Conservation (phyloP, 1,284 basidiomycete species). For the Cutaneotrichosporon cavernicola region DNA sequence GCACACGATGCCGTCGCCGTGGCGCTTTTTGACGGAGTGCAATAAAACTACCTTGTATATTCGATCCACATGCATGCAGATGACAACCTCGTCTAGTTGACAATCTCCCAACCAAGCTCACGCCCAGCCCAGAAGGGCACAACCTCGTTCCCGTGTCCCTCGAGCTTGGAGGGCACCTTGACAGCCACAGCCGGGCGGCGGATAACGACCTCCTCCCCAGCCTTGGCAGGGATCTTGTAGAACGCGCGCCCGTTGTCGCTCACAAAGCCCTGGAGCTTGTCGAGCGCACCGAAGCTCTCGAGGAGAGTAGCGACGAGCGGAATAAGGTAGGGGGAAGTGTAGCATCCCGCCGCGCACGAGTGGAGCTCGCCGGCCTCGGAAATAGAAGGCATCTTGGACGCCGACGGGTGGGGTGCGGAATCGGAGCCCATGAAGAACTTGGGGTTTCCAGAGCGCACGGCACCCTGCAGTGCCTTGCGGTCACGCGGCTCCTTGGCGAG, state of each 20-base stretch:
- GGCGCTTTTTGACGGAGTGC: conserved; percentile 31
- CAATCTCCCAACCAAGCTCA: conserved; percentile 77
- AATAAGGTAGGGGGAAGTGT: conserved; percentile 85
- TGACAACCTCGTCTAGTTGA: conserved; percentile 17
- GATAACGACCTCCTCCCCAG: conserved; percentile 51
- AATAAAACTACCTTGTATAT: background rate
- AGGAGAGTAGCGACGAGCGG: conserved; percentile 75
- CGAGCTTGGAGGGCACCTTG: conserved; percentile 58
- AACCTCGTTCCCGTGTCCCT: conserved; percentile 62
- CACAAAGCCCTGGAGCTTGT: conserved; percentile 74
- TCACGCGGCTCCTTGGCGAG: conserved; percentile 96
- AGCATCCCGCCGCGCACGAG: conserved; percentile 87
- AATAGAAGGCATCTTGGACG: conserved; percentile 67
- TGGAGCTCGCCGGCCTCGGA: conserved; percentile 50
- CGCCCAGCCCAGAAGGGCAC: conserved; percentile 92
- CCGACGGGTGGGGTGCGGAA: conserved; percentile 86
- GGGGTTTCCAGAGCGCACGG: conserved; percentile 81
- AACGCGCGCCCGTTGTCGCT: conserved; percentile 74
- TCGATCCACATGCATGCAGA: conserved; percentile 1
- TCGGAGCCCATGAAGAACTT: conserved; percentile 98
- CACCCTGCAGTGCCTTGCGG: conserved; percentile 75
- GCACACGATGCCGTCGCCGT: conserved; percentile 39
- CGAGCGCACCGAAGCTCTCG: conserved; percentile 80
- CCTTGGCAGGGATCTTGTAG: conserved; percentile 60
- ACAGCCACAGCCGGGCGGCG: conserved; percentile 44